Evolutionary conservation across 192 early-diverging fungal genomes (phyloP).

Genomic region (Kickxella alabastrina): DNA sequence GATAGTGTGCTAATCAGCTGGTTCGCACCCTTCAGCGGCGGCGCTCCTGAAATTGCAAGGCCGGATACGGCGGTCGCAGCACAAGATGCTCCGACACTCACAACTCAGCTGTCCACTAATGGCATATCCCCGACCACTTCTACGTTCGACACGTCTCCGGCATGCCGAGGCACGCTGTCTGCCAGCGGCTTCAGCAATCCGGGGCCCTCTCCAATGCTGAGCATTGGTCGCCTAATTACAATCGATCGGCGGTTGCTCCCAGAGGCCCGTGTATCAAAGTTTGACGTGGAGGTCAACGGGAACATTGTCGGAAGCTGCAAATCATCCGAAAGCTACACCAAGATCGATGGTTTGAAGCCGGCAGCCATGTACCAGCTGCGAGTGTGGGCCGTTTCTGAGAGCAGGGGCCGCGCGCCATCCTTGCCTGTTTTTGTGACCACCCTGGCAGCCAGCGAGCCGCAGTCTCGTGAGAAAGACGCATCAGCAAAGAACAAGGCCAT

Average conservation of each 20-base stretch:
- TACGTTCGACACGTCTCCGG: background rate
- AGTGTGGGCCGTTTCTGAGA: slow-evolving; percentile 38
- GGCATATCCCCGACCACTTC: background rate
- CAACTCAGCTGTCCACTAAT: background rate
- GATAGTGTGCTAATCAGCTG: slow-evolving; percentile 24
- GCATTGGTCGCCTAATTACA: slow-evolving; percentile 6
- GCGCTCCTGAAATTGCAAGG: background rate
- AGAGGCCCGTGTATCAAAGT: slow-evolving; percentile 14
- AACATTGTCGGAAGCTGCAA: slow-evolving; percentile 23
- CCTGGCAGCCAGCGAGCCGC: slow-evolving; percentile 1
- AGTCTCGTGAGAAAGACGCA: background rate
- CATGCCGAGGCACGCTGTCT: background rate
- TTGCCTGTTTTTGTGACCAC: slow-evolving; percentile 42
- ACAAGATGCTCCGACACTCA: too few relatives aligned
- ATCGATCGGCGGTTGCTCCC: slow-evolving; percentile 18
- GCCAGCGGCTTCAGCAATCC: background rate
- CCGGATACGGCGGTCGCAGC: too few relatives aligned
- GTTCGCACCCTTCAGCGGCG: background rate
- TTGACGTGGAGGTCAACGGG: slow-evolving; percentile 44
- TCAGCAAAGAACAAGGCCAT: background rate
- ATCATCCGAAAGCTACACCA: slow-evolving; percentile 2
- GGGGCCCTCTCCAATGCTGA: background rate
- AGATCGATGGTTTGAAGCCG: slow-evolving; percentile 19
- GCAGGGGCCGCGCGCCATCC: slow-evolving; percentile 31
- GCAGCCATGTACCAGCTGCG: slow-evolving; percentile 35